Evolutionary conservation across 257 asterid genomes (phyloP), one percentile per base, ranked within the genome.

Genomic region (Nicotiana paniculata): DNA sequence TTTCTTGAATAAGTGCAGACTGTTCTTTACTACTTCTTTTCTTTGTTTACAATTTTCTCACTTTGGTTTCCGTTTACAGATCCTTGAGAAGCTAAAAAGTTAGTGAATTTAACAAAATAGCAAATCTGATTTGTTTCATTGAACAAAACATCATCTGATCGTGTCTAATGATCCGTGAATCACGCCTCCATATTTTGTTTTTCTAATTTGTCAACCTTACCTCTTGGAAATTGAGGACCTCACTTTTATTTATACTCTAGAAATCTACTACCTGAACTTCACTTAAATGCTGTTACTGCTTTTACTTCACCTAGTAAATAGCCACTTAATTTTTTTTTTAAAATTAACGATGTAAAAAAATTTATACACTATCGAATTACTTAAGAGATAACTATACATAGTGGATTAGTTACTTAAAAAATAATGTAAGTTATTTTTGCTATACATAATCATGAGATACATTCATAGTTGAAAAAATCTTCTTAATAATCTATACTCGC

Each of bases 101-200:
- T 26, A 67, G 39, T 18, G 26, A 80, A 15, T 24, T 13, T 46
- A 80, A 48, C 62, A 74, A 74, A 74, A 21, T 43, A 46, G 39
- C 26, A 5, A 43, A 74, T 74, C 43, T 48, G 79, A 74, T 81
- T 11, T 24, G 16, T 39, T 54, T 77, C 55, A 51, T 35, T 28
- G 74, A 51, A 54, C 26, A 72, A 39, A 54, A 9, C 8, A 81
- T 0, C 59, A 13, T 18, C 9, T 74, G 59, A 74, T 59, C 24
- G 82, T 66, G 86, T 83, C 83, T 66, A 77, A 82, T 81, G 97
- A 92, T 92, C 95, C 92, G 89, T 86, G 67, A 88, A 89, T 86
- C 90, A 89, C 91, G 93, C 95, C 81, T 81, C 63, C 90, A 79
- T 82, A 70, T 90, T 81, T 68, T 68, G 35, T 39, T 68, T 65